Evolutionary conservation across 73 alveolate species (phyloP), one percentile per base, ranked within the genome.

Genomic region (Paramecium sonneborni): DNA sequence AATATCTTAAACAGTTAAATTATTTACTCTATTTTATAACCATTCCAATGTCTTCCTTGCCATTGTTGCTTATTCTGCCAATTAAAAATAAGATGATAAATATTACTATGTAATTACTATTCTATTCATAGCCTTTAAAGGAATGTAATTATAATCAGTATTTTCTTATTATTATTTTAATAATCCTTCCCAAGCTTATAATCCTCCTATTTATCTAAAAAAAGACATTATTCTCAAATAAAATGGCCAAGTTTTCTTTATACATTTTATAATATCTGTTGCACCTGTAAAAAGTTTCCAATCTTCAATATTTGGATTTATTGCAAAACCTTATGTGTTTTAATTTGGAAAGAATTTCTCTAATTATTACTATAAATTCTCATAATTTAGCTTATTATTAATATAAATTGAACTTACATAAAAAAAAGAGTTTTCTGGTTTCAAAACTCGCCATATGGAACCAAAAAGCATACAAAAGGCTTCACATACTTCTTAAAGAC

Each of bases 391-490:
- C 85, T 92, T 56, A 41, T 34, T 11, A 1, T 62, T 38, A 44
- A 52, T 18, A n/a, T 56, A n/a, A 34, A 34, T 44, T 28, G 68
- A 14, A 57, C 35, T 52, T 85, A 68, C 91, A 18, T 57, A 38
- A 79, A 85, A 86, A 85, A 94, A 95, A 6, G 90, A 79, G 32
- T 79, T 79, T 79, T 79, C 90, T n/a, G 43, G 35, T 72, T 85
- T 94, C 82, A 26, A 7, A n/a, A 94, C 85, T 46, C 98, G 55
- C 74, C 74, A 70, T 57, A 94, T 92, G 28, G 57, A 57, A 8
- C 98, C 98, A 72, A 94, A 94, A 38, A 89, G 69, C 86, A 92
- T 95, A 12, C 92, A 70, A 6, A 92, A 90, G 21, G 93, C 79
- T 28, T 74, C 86, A 38, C 86, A 67, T 4, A 95, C 82, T 56